These are phyloP conservation scores for Saururus chinensis DNA, from an alignment of 164 flowering plant genomes.

Conservation along the genomic window DNA sequence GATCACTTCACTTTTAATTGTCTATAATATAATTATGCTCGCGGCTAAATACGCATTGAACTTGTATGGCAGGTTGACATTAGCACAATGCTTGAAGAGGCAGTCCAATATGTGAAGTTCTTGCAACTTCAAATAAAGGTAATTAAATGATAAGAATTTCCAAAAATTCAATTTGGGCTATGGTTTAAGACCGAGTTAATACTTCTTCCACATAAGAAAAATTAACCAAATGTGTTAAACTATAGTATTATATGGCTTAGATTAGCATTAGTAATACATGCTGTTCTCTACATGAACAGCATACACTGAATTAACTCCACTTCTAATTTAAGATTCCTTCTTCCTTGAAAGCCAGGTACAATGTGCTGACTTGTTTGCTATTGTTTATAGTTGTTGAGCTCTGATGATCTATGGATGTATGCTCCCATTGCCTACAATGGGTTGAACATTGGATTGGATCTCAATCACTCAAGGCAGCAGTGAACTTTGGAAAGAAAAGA, in stretches of 20 bases:
- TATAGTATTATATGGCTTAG: neutral
- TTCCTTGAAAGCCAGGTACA: neutral
- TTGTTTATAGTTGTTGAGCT: slow-evolving; percentile 61
- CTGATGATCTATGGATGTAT: slow-evolving; percentile 97
- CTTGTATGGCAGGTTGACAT: slow-evolving; percentile 57
- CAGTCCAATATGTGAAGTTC: slow-evolving; percentile 90
- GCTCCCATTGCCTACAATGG: slow-evolving; percentile 93
- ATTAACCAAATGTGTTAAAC: neutral
- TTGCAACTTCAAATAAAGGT: slow-evolving; percentile 97
- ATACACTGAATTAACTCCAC: too few species aligned
- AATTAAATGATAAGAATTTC: slow-evolving; percentile 5
- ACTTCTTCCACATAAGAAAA: too few species aligned
- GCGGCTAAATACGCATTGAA: neutral
- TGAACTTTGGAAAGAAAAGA: slow-evolving; percentile 12
- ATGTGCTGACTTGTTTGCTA: neutral
- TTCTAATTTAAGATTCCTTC: too few species aligned
- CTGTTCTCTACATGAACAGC: too few species aligned
- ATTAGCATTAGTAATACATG: too few species aligned
- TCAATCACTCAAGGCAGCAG: slow-evolving; percentile 25
- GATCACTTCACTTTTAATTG: too few species aligned
- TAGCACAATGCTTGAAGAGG: slow-evolving; percentile 99
- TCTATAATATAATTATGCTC: neutral
- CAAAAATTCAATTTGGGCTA: too few species aligned
- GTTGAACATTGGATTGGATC: slow-evolving; percentile 56
- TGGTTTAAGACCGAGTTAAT: too few species aligned